Conservation (phyloP, 352 stramenopile species). For the Pythium guiyangense region DNA sequence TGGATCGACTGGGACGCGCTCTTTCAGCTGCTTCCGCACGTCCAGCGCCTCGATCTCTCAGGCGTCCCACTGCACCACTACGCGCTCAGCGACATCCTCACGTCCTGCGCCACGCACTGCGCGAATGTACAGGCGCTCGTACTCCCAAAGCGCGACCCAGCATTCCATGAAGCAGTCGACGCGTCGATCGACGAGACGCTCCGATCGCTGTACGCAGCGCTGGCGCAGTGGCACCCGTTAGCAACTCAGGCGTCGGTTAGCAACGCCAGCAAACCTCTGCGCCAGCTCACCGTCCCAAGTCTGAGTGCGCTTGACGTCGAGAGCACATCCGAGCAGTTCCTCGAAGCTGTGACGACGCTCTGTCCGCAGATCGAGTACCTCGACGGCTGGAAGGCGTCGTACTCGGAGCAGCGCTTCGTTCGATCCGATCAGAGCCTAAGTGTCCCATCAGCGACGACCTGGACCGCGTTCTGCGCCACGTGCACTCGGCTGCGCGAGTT, state of each 20-base stretch:
- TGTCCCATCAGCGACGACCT: constrained; percentile 26
- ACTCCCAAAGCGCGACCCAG: constrained; percentile 26
- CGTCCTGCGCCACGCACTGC: constrained; percentile 25
- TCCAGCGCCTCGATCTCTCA: constrained; percentile 38
- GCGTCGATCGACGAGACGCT: constrained; percentile 41
- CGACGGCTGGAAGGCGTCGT: constrained; percentile 61
- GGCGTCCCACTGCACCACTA: constrained; percentile 35
- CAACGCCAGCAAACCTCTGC: background rate
- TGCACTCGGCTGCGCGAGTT: constrained; percentile 47
- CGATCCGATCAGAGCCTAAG: constrained; percentile 32
- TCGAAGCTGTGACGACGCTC: constrained; percentile 19
- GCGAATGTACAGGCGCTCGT: constrained; percentile 30
- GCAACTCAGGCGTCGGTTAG: too few relatives aligned
- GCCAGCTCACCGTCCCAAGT: background rate
- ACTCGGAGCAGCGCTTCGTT: constrained; percentile 33
- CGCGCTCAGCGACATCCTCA: constrained; percentile 31
- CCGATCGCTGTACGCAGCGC: constrained; percentile 21
- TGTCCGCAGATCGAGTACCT: constrained; percentile 58
- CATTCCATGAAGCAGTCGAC: constrained; percentile 25
- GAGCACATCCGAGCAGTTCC: constrained; percentile 2
- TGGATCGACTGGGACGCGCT: constrained; percentile 40
- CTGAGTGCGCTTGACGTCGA: too few relatives aligned
- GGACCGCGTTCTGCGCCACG: constrained; percentile 35
- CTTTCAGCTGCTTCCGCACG: constrained; percentile 26
- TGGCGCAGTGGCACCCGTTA: constrained; percentile 20